Evolutionary conservation across 768 basidiomycete species (phyloP), one percentile per base, ranked within the genome.

Genomic region (Mycena alexandri): DNA sequence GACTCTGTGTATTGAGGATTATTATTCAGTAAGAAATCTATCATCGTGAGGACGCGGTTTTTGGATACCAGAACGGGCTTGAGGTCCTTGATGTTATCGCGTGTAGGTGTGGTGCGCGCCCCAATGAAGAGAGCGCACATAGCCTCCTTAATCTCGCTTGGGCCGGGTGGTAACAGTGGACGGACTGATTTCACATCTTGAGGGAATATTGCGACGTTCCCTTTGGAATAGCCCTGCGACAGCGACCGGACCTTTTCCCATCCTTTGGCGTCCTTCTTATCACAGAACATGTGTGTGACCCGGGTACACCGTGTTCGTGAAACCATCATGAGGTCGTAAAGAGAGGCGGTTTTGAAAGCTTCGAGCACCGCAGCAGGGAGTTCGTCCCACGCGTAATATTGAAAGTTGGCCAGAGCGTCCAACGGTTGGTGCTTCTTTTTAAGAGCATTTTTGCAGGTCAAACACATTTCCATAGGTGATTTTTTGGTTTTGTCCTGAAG

Each of bases 371-470:
- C 34, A 4, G 19, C n/a, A 5, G 58, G 59, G 12, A 61, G 38
- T 25, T 61, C 59, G 11, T 50, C 48, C 2, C 38, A 16, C 0
- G 24, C 46, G 42, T 48, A 59, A 19, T 59, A 59, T 8, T 59
- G 57, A 22, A 59, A 59, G 21, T 59, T 59, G 19, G 57, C 57
- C 14, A 59, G 21, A 5, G 57, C 7, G 34, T 59, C 57, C 8
- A 48, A 19, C 0, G 57, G 57, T 22, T 59, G 57, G 10, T 2
- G 0, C 6, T 14, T 21, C 13, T 34, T 22, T 14, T 21, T 46
- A 2, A 47, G 10, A 3, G 44, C 4, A 1, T 1, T 5, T 29
- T 24, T 46, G n/a, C 57, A 59, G 1, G 34, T n/a, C 5, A 16
- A 19, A 36, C 46, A 59, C 22, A 38, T 48, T 19, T n/a, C 47